phyloP scores from a whole-genome alignment of 768 basidiomycete species.

The Mycena rosella region DNA sequence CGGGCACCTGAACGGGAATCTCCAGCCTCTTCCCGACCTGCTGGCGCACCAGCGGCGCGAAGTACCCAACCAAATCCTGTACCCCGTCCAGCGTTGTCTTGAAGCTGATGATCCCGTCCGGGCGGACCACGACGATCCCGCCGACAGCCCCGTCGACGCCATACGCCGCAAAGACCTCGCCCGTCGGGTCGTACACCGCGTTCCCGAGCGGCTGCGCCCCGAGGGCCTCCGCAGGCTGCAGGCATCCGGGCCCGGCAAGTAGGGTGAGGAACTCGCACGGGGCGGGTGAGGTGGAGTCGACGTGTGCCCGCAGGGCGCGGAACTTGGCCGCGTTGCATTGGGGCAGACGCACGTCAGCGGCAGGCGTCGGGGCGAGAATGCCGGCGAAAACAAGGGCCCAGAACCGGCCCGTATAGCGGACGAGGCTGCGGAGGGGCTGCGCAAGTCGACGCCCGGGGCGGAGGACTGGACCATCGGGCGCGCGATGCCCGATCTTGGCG shows the following conservation, averaged over 20 bases:
- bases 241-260: background rate
- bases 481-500: too few species aligned
- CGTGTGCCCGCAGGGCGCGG: background rate
- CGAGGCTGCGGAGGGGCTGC: too few species aligned
- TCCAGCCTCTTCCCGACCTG: background rate
- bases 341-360: too few species aligned
- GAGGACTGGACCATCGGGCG: too few species aligned
- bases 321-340: too few species aligned
- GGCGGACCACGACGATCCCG: slow-evolving; percentile 11
- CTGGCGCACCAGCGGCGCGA: background rate
- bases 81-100: slow-evolving; percentile 9
- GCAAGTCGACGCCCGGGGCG: too few species aligned
- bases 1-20: background rate
- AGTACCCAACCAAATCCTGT: background rate
- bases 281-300: background rate
- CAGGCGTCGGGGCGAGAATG: too few species aligned
- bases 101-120: slow-evolving; percentile 9
- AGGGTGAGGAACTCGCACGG: slow-evolving; percentile 12
- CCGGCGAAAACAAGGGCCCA: too few species aligned
- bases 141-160: background rate
- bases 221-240: background rate
- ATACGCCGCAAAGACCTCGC: slow-evolving; percentile 1
- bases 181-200: slow-evolving; percentile 1
- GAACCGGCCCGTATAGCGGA: too few species aligned
- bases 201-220: background rate